Evolutionary conservation across 139 green algal genomes (phyloP).

Genomic region (Picocystis salinarum): DNA sequence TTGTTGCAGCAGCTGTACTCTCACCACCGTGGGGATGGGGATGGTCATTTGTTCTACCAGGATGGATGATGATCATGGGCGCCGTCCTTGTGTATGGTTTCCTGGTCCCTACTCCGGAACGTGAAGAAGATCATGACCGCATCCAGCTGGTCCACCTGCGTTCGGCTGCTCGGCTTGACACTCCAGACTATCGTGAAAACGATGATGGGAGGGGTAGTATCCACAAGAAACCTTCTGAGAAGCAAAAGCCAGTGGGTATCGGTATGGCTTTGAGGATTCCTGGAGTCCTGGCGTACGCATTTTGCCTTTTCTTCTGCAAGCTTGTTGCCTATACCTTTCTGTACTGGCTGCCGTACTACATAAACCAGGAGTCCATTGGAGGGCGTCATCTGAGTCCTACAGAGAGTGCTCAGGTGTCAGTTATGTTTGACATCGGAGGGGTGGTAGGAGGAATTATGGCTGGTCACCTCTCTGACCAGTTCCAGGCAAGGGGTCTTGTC

Average conservation of each 20-base stretch:
- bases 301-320: slow-evolving; percentile 93
- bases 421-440: slow-evolving; percentile 84
- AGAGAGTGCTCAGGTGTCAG: slow-evolving; percentile 59
- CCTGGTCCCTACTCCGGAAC: not conserved
- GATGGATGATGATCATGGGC: slow-evolving; percentile 16
- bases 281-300: slow-evolving; percentile 63
- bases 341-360: slow-evolving; percentile 96
- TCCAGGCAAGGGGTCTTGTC: slow-evolving; percentile 37
- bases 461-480: slow-evolving; percentile 64
- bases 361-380: slow-evolving; percentile 53
- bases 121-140: not conserved
- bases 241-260: no score
- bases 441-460: slow-evolving; percentile 68
- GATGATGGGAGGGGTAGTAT: no score
- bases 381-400: slow-evolving; percentile 28
- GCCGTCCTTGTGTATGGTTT: not conserved
- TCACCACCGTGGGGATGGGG: slow-evolving; percentile 61
- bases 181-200: no score
- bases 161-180: no score
- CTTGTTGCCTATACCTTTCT: slow-evolving; percentile 96
- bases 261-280: slow-evolving; percentile 68
- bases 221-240: no score
- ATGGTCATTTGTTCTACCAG: slow-evolving; percentile 70
- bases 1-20: slow-evolving; percentile 49
- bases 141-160: no score